These are phyloP conservation scores for Microcyclosporella mali DNA, from an alignment of 2,329 filamentous ascomycete genomes.

Conservation along the genomic window DNA sequence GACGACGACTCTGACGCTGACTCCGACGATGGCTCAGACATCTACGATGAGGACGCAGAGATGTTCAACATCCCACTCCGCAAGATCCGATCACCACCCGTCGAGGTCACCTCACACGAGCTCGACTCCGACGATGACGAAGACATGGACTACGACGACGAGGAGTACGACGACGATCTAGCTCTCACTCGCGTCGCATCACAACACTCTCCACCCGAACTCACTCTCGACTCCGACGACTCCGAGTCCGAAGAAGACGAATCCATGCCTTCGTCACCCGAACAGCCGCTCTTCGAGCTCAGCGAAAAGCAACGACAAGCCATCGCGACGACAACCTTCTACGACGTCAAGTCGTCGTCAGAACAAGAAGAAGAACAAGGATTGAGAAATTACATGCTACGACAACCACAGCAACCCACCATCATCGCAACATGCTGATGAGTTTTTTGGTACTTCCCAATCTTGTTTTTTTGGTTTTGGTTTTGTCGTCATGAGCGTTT, in stretches of 20 bases:
- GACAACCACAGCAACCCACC: slow-evolving; percentile 34
- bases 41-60: slow-evolving; percentile 48
- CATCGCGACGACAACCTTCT: slow-evolving; percentile 43
- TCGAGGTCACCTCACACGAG: slow-evolving; percentile 40
- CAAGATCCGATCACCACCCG: slow-evolving; percentile 35
- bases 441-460: slow-evolving; percentile 17
- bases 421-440: slow-evolving; percentile 37
- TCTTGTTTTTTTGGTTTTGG: too few species aligned
- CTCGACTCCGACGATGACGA: slow-evolving; percentile 35
- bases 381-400: slow-evolving; percentile 29
- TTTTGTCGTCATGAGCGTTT: too few species aligned
- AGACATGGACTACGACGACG: slow-evolving; percentile 40
- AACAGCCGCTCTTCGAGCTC: slow-evolving; percentile 40
- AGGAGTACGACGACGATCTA: slow-evolving; percentile 40
- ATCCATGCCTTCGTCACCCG: slow-evolving; percentile 42
- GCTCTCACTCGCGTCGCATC: slow-evolving; percentile 41
- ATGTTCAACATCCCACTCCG: slow-evolving; percentile 34
- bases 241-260: slow-evolving; percentile 44
- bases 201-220: slow-evolving; percentile 43
- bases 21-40: slow-evolving; percentile 48
- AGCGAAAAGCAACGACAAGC: slow-evolving; percentile 40
- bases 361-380: too few species aligned
- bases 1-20: slow-evolving; percentile 51
- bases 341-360: slow-evolving; percentile 33
- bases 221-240: slow-evolving; percentile 43